phyloP scores from a whole-genome alignment of 768 basidiomycete genomes.

The Leccinum imitatum region DNA sequence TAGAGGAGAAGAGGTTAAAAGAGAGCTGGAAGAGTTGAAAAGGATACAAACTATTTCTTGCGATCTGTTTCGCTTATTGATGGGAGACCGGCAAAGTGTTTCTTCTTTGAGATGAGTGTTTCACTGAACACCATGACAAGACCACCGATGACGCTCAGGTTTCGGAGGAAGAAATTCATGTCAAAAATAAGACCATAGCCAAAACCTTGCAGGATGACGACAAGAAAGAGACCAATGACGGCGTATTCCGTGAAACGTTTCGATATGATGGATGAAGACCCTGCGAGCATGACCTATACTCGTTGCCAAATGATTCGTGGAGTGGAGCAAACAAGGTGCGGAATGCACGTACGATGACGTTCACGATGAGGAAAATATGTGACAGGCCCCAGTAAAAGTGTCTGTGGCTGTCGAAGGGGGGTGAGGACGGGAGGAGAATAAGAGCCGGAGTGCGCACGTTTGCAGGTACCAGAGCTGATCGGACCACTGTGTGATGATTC shows the following conservation, averaged over 20 bases:
- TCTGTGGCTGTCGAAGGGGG: slow-evolving; percentile 64
- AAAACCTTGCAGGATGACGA: slow-evolving; percentile 94
- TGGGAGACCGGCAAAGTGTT: slow-evolving; percentile 88
- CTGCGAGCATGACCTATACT: slow-evolving; percentile 80
- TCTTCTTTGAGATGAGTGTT: slow-evolving; percentile 84
- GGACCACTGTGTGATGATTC: slow-evolving; percentile 92
- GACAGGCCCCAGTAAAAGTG: slow-evolving; percentile 95
- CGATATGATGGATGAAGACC: slow-evolving; percentile 81
- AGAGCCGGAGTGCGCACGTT: slow-evolving; percentile 54
- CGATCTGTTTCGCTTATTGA: slow-evolving; percentile 91
- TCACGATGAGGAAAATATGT: slow-evolving; percentile 87
- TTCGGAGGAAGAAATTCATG: slow-evolving; percentile 99
- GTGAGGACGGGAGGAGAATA: slow-evolving; percentile 8
- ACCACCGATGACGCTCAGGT: slow-evolving; percentile 95
- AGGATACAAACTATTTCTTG: slow-evolving; percentile 86
- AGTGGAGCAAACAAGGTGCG: not conserved
- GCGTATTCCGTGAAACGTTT: slow-evolving; percentile 88
- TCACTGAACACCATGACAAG: slow-evolving; percentile 99
- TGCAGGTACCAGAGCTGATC: slow-evolving; percentile 99
- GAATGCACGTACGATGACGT: slow-evolving; percentile 73
- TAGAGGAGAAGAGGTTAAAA: slow-evolving; percentile 32
- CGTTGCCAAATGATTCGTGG: not conserved
- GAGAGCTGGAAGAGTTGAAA: not conserved
- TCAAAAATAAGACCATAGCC: slow-evolving; percentile 99
- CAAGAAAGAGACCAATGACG: slow-evolving; percentile 83